Conservation (phyloP, 345 rosid species). For the Lumnitzera littorea region DNA sequence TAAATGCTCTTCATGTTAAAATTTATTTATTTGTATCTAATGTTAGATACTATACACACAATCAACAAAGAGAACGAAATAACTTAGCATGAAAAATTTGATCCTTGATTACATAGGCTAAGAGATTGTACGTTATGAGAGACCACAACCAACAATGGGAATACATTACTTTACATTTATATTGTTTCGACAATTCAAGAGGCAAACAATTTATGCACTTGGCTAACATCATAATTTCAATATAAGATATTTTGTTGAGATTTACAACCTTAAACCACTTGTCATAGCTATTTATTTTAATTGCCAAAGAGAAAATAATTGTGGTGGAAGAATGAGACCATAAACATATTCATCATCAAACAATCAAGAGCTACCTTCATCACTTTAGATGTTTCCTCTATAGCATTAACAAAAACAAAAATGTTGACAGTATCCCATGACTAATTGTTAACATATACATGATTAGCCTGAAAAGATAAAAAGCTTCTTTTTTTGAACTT, state of each 20-base stretch:
- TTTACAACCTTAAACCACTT: constrained; percentile 70
- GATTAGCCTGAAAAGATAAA: no score
- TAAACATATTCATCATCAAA: not conserved
- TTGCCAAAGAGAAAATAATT: constrained; percentile 69
- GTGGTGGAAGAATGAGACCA: constrained; percentile 47
- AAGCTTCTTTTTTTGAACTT: no score
- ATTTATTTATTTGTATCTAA: no score
- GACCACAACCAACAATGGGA: constrained; percentile 64
- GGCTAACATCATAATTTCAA: constrained; percentile 86
- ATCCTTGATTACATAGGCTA: constrained; percentile 32
- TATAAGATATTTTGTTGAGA: constrained; percentile 77
- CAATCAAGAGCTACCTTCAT: no score
- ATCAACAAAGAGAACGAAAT: no score
- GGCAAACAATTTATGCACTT: constrained; percentile 84
- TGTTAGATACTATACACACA: no score
- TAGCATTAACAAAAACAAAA: no score
- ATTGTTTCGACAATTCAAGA: constrained; percentile 64
- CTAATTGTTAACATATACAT: no score
- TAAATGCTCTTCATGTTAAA: no score
- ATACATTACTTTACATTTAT: constrained; percentile 63
- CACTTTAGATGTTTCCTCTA: no score
- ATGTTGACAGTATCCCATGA: no score
- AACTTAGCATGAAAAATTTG: no score
- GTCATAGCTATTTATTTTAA: constrained; percentile 75
- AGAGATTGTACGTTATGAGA: constrained; percentile 67